phyloP scores from a whole-genome alignment of 1,139 yeast genomes.

The Blastobotrys apis region DNA sequence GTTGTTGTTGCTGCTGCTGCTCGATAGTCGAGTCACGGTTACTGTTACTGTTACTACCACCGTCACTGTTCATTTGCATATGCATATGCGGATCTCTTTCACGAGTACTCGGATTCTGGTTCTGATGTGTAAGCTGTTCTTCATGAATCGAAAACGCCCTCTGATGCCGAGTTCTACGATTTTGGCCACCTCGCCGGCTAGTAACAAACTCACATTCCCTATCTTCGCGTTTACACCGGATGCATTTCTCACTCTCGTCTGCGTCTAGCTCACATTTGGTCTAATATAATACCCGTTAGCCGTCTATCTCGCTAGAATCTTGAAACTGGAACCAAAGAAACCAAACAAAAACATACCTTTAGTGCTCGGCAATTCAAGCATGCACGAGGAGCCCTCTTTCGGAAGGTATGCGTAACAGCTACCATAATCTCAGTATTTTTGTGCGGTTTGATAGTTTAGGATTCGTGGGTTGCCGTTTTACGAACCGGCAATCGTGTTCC shows the following conservation, averaged over 20 bases:
- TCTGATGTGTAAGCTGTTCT: conserved; percentile 6
- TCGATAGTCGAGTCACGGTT: neutral
- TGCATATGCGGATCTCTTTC: conserved; percentile 5
- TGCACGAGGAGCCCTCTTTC: conserved; percentile 17
- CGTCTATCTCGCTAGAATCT: neutral
- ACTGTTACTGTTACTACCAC: neutral
- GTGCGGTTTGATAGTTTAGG: too few species aligned
- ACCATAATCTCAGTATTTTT: neutral
- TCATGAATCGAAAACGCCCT: conserved; percentile 11
- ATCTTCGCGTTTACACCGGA: conserved; percentile 18
- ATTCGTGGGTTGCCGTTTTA: too few species aligned
- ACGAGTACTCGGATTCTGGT: conserved; percentile 9
- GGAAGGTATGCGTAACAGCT: neutral
- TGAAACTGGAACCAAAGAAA: neutral
- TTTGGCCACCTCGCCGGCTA: conserved; percentile 17
- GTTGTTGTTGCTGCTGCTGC: neutral
- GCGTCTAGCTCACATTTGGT: conserved; percentile 13
- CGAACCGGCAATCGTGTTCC: too few species aligned
- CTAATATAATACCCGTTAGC: conserved; percentile 8
- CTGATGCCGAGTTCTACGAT: conserved; percentile 7
- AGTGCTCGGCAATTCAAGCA: conserved; percentile 18
- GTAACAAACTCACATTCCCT: conserved; percentile 17
- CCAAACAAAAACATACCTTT: too few species aligned
- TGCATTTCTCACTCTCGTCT: conserved; percentile 14
- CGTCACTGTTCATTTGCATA: too few species aligned